These are phyloP conservation scores for Pseudopediastrum boryanum DNA, from an alignment of 139 green algal genomes.

Conservation along the genomic window DNA sequence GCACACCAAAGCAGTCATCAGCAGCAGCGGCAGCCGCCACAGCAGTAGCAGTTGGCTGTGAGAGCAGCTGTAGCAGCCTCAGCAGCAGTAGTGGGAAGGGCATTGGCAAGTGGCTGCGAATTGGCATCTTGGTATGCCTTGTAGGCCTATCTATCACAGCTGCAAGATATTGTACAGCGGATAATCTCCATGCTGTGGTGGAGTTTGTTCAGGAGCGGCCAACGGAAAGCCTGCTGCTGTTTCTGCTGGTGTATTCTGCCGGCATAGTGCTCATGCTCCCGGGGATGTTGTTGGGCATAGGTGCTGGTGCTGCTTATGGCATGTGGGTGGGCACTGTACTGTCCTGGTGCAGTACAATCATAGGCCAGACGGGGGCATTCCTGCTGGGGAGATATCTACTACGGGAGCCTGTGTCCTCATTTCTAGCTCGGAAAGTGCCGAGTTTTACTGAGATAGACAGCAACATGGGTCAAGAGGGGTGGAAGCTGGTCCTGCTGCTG, in stretches of 20 bases:
- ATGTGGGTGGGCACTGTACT: constrained; percentile 2
- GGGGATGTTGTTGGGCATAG: constrained; percentile 29
- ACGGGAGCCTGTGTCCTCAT: constrained; percentile 32
- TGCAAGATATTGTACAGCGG: too few relatives aligned
- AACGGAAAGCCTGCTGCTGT: constrained; percentile 9
- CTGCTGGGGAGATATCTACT: constrained; percentile 49
- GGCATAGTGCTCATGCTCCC: constrained; percentile 31
- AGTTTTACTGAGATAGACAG: constrained; percentile 38
- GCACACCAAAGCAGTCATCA: too few relatives aligned
- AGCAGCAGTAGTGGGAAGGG: too few relatives aligned
- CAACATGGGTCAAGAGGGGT: constrained; percentile 36
- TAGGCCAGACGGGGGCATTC: constrained; percentile 42
- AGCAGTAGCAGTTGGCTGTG: too few relatives aligned
- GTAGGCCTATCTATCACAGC: too few relatives aligned
- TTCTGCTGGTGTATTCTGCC: constrained; percentile 2
- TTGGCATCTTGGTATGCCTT: too few relatives aligned
- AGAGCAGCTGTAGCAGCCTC: too few relatives aligned
- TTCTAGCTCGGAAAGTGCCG: constrained; percentile 17
- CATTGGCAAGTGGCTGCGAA: too few relatives aligned
- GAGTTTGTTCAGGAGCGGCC: background rate
- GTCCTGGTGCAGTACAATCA: constrained; percentile 2
- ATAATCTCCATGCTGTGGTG: too few relatives aligned
- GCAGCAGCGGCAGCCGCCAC: too few relatives aligned
- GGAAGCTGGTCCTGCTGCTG: constrained; percentile 57
- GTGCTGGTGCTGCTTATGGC: constrained; percentile 23